phyloP scores from a whole-genome alignment of 2,329 filamentous ascomycete genomes.

The Chaetomiaceae sp. region DNA sequence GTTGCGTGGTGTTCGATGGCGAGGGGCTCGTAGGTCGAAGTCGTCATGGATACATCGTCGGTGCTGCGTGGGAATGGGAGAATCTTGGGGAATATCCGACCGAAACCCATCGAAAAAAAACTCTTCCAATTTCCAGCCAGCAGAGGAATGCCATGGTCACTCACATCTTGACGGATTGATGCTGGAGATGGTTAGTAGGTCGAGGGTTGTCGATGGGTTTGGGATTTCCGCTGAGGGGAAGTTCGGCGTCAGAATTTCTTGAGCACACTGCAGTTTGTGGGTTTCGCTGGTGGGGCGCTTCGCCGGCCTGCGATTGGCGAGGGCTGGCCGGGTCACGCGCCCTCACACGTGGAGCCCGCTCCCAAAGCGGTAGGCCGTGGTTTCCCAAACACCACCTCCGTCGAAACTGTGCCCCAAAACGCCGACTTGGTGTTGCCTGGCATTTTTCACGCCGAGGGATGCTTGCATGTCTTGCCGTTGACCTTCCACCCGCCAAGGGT shows the following conservation, averaged over 20 bases:
- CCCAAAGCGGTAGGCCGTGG: background rate
- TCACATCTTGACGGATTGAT: conserved; percentile 37
- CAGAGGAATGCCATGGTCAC: no score
- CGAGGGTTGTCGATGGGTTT: conserved; percentile 27
- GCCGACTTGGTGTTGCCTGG: background rate
- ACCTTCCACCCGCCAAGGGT: no score
- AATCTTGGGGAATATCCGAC: background rate
- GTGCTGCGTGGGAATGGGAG: background rate
- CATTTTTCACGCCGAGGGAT: no score
- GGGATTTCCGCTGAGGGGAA: conserved; percentile 29
- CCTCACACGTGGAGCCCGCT: conserved; percentile 10
- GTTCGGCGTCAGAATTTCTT: conserved; percentile 28
- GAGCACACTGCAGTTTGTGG: conserved; percentile 26
- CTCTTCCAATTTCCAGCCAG: no score
- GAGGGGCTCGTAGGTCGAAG: background rate
- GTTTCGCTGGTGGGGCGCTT: conserved; percentile 24
- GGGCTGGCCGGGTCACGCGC: conserved; percentile 22
- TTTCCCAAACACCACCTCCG: background rate
- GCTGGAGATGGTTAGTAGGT: conserved; percentile 33
- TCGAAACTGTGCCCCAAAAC: background rate
- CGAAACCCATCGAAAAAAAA: conserved; percentile 13
- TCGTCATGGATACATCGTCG: conserved; percentile 9
- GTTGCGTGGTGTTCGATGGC: conserved; percentile 6
- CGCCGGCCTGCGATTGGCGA: conserved; percentile 23
- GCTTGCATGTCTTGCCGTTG: no score